A percentile compares a stretch with the other conserved stretches of the same genome.
These are phyloP conservation scores for Ascochyta lentis DNA, from an alignment of 2,329 filamentous ascomycete species.

Conservation along the genomic window DNA sequence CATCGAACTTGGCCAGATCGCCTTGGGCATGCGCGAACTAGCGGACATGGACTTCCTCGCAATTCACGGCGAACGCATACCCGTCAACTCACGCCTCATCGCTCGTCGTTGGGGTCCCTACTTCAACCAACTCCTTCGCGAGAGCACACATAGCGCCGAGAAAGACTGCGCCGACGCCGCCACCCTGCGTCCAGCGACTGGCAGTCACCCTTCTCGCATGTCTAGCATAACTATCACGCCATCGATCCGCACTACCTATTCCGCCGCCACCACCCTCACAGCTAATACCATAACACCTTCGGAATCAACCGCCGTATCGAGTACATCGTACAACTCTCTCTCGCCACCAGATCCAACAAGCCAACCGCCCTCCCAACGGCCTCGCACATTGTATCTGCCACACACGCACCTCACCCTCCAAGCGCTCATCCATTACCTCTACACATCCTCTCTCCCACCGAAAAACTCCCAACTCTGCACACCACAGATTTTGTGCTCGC, in stretches of 20 bases:
- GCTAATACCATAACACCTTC: slow-evolving; percentile 45
- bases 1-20: slow-evolving; percentile 83
- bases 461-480: slow-evolving; percentile 81
- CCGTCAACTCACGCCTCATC: slow-evolving; percentile 89
- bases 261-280: slow-evolving; percentile 52
- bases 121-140: slow-evolving; percentile 88
- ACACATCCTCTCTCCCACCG: slow-evolving; percentile 86
- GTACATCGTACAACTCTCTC: slow-evolving; percentile 51
- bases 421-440: slow-evolving; percentile 89
- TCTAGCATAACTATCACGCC: slow-evolving; percentile 87
- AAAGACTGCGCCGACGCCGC: slow-evolving; percentile 67
- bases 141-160: slow-evolving; percentile 73
- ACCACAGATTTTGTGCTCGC: slow-evolving; percentile 92
- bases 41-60: slow-evolving; percentile 97
- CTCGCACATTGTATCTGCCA: slow-evolving; percentile 87
- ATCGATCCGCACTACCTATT: slow-evolving; percentile 61
- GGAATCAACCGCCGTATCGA: slow-evolving; percentile 49
- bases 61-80: slow-evolving; percentile 87
- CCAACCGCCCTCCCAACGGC: slow-evolving; percentile 69
- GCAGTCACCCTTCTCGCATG: slow-evolving; percentile 68
- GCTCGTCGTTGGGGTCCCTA: slow-evolving; percentile 92
- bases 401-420: slow-evolving; percentile 91
- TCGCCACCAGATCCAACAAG: slow-evolving; percentile 61
- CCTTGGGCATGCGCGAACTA: slow-evolving; percentile 80
- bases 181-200: slow-evolving; percentile 70